Conservation (phyloP, 768 basidiomycete species). For the Russula vinacea region DNA sequence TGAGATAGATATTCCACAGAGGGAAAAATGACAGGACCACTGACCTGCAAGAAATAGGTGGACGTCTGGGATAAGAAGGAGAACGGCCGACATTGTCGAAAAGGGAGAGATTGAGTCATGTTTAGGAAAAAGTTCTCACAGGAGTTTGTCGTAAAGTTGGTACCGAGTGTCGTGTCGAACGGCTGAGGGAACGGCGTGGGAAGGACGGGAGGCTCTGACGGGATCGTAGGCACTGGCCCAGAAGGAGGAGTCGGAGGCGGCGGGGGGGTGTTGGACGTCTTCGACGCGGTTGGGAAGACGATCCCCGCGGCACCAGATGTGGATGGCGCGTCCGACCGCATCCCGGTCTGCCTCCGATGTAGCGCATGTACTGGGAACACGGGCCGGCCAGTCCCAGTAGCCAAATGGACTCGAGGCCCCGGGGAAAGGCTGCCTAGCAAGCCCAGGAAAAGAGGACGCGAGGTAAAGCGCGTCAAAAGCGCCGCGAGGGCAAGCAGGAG, state of each 20-base stretch:
- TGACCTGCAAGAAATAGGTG: slow-evolving; percentile 51
- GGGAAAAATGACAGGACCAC: slow-evolving; percentile 30
- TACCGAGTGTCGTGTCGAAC: slow-evolving; percentile 58
- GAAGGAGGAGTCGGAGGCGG: slow-evolving; percentile 8
- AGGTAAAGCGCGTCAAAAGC: slow-evolving; percentile 48
- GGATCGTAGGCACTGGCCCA: slow-evolving; percentile 45
- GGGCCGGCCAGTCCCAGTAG: slow-evolving; percentile 11
- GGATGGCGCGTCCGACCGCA: neutral
- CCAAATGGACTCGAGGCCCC: slow-evolving; percentile 27
- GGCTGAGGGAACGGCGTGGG: slow-evolving; percentile 79
- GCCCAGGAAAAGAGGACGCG: slow-evolving; percentile 49
- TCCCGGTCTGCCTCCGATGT: slow-evolving; percentile 17
- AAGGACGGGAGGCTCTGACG: slow-evolving; percentile 44
- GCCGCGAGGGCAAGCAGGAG: slow-evolving; percentile 54
- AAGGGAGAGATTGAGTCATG: slow-evolving; percentile 60
- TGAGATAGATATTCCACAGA: slow-evolving; percentile 2
- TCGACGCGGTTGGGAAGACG: slow-evolving; percentile 23
- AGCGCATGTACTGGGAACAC: slow-evolving; percentile 4
- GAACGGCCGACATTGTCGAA: slow-evolving; percentile 75
- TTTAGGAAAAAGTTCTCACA: slow-evolving; percentile 74
- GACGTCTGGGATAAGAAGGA: slow-evolving; percentile 62
- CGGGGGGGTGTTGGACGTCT: slow-evolving; percentile 33
- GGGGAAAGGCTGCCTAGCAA: slow-evolving; percentile 36
- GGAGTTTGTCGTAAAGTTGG: slow-evolving; percentile 60
- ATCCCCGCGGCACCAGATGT: neutral